Base-by-base conservation (phyloP, 345 rosid species). In the Corchorus capsularis region DNA sequence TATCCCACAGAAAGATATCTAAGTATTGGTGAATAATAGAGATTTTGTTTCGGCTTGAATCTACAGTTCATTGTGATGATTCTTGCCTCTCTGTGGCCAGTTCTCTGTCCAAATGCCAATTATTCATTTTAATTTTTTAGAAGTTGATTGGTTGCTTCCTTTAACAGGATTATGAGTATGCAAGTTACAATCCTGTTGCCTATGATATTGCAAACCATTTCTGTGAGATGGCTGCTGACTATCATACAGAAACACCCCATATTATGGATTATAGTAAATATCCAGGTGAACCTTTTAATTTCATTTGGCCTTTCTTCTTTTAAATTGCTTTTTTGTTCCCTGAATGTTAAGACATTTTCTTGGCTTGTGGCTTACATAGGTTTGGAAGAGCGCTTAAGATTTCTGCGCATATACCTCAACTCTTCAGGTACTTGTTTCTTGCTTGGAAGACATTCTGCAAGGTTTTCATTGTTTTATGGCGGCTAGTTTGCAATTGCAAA, bases 151-250 rank as follows among this genome's bases (percentile, higher is more conserved):
- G 59, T 46, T 32, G 70, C 53, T 8, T 62, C 20, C 59, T 70
- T 73, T 77, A 22, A 32, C 83, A 96, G 99, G 99, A 96, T 78
- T 96, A 93, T n/a, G 98, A 96, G 83, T 96, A 93, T 75, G 85
- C 98, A 63, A 87, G 94, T 75, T 93, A 91, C 85, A 96, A 96
- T 78, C 93, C 94, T 72, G 81, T 89, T 70, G 92, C 99, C 69
- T 96, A 82, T 81, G 98, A 96, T 71, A 86, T 96, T 56, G 99
- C 98, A 77, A 96, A 96, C 78, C 99, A 96, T 84, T 96, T 92
- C 78, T 92, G 98, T 45, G 98, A 96, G 85, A 96, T 96, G 99
- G 90, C 92, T 74, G 97, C 96, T 0, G 87, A 96, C 78, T 96
- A 93, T 84, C 99, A 93, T 81, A 85, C 93, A 3, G 99, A 92